A percentile compares a stretch with the other conserved stretches of the same genome.
Evolutionary conservation across 139 green algal genomes (phyloP).

Genomic region (Chloropicon primus): DNA sequence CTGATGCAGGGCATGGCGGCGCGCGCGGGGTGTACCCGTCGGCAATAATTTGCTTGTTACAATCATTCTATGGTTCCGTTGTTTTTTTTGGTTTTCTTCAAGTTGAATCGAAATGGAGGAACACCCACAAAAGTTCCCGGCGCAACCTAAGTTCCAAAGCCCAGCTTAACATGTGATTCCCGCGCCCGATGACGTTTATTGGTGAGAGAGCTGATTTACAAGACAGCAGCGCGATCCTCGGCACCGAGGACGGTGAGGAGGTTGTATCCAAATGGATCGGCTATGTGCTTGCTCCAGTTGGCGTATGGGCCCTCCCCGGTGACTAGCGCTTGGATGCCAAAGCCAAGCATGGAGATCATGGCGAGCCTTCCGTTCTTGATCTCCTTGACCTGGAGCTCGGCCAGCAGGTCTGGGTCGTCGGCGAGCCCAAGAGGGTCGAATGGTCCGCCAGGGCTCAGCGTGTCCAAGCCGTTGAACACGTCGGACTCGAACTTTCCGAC

Average conservation of each 20-base stretch:
- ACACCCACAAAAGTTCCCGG: no score
- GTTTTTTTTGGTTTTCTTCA: background rate
- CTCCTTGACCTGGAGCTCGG: slow-evolving; percentile 88
- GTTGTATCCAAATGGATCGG: slow-evolving; percentile 93
- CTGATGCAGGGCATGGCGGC: no score
- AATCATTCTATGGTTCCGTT: background rate
- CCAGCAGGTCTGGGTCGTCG: slow-evolving; percentile 3
- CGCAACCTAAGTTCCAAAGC: no score
- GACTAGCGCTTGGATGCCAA: slow-evolving; percentile 65
- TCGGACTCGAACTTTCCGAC: slow-evolving; percentile 78
- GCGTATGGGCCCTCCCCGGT: slow-evolving; percentile 90
- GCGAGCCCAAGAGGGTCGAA: slow-evolving; percentile 5
- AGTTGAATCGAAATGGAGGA: no score
- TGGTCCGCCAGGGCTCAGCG: slow-evolving; percentile 19
- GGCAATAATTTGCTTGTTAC: no score
- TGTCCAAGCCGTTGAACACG: slow-evolving; percentile 16
- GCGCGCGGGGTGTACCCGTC: no score
- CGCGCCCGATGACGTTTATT: no score
- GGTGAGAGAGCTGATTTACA: no score
- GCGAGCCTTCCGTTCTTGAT: slow-evolving; percentile 93
- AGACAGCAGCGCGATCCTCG: background rate
- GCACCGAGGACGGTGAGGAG: slow-evolving; percentile 43
- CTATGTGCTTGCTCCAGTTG: slow-evolving; percentile 86
- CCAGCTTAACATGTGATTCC: no score
- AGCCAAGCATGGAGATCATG: slow-evolving; percentile 74